Evolutionary conservation across 805 yeast genomes (phyloP).

Genomic region (Suhomyces prunicola): DNA sequence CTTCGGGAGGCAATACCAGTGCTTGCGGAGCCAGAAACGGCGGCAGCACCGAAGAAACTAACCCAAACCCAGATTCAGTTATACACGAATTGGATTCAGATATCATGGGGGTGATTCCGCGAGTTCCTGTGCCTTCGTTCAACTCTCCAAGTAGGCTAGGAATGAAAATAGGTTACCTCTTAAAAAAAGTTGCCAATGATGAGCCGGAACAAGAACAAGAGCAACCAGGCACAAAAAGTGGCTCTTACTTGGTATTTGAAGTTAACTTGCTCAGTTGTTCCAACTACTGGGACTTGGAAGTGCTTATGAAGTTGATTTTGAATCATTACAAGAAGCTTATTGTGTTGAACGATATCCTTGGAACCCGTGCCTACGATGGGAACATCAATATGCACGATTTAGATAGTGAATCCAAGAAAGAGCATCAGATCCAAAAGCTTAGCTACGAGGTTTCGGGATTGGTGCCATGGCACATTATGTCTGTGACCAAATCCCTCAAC

Average conservation of each 20-base stretch:
- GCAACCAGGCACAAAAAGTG: not conserved
- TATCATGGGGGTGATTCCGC: constrained; percentile 56
- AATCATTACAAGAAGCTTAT: constrained; percentile 61
- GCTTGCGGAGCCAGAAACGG: not conserved
- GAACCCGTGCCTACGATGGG: constrained; percentile 22
- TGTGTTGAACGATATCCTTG: constrained; percentile 38
- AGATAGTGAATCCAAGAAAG: constrained; percentile 1
- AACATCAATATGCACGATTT: constrained; percentile 5
- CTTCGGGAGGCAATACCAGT: not conserved
- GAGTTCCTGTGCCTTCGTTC: constrained; percentile 60
- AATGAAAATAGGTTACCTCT: constrained; percentile 64
- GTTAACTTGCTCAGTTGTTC: constrained; percentile 73
- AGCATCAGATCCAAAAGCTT: constrained; percentile 1
- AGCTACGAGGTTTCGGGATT: constrained; percentile 26
- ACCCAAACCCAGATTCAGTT: constrained; percentile 5
- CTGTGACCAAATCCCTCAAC: constrained; percentile 61
- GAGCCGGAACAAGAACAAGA: not conserved
- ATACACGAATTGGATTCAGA: constrained; percentile 51
- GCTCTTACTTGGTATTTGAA: constrained; percentile 45
- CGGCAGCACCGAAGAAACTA: not conserved
- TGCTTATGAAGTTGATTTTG: constrained; percentile 53
- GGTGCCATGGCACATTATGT: constrained; percentile 71
- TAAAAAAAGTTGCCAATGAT: constrained; percentile 35
- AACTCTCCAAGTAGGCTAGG: constrained; percentile 71
- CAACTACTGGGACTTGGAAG: constrained; percentile 54